Evolutionary conservation across 345 rosid species (phyloP).

Genomic region (Laguncularia racemosa): DNA sequence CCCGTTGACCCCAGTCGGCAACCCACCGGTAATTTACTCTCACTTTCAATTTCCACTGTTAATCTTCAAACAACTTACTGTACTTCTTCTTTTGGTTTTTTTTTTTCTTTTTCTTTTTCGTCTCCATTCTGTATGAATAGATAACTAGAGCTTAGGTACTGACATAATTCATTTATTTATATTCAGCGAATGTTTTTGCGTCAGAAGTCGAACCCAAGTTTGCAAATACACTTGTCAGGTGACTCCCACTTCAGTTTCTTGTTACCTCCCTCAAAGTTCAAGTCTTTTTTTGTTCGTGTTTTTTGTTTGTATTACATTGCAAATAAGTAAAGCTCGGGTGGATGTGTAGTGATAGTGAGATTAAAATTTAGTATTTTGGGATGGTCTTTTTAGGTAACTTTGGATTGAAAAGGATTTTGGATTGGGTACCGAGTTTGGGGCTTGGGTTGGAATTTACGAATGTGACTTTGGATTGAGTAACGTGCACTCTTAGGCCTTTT

Average conservation of each 20-base stretch:
- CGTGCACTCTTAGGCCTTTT: too few species aligned
- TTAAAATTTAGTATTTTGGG: too few species aligned
- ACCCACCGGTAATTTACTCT: slow-evolving; percentile 44
- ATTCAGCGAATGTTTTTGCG: slow-evolving; percentile 55
- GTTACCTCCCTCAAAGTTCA: neutral
- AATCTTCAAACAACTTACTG: neutral
- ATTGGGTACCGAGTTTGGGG: too few species aligned
- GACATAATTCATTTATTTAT: neutral
- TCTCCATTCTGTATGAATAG: too few species aligned
- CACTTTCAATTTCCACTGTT: neutral
- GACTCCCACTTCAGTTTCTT: neutral
- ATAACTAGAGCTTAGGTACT: neutral
- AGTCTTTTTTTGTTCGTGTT: neutral
- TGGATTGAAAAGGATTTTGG: too few species aligned
- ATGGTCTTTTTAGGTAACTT: too few species aligned
- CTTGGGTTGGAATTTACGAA: too few species aligned
- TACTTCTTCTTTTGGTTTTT: too few species aligned
- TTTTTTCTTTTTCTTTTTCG: neutral
- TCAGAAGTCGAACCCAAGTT: slow-evolving; percentile 54
- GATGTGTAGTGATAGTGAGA: too few species aligned
- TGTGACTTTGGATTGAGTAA: too few species aligned
- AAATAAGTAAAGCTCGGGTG: too few species aligned
- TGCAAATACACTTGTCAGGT: slow-evolving; percentile 67
- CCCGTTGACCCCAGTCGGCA: slow-evolving; percentile 39
- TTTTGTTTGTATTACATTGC: too few species aligned